These are phyloP conservation scores for Penicillium nucicola DNA, from an alignment of 495 filamentous ascomycete species.

Conservation along the genomic window DNA sequence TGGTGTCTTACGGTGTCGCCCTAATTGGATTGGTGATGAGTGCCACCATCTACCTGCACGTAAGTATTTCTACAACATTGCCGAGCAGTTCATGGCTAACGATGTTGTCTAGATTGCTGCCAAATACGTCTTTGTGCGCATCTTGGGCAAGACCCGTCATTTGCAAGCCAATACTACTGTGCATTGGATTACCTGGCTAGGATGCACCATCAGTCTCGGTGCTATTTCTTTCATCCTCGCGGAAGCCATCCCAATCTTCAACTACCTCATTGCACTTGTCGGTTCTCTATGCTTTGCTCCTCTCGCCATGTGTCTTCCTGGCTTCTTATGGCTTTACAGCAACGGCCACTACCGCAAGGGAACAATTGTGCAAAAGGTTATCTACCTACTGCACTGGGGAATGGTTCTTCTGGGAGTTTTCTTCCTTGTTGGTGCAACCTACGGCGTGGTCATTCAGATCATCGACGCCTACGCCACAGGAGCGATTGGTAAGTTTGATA, in stretches of 20 bases:
- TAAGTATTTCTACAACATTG: constrained; percentile 5
- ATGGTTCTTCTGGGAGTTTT: constrained; percentile 19
- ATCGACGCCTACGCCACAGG: constrained; percentile 12
- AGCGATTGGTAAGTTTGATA: constrained; percentile 13
- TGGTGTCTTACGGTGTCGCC: constrained; percentile 69
- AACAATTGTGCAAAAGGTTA: constrained; percentile 6
- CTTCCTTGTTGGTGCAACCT: constrained; percentile 19
- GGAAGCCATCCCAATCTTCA: constrained; percentile 65
- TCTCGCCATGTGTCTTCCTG: constrained; percentile 34
- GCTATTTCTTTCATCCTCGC: constrained; percentile 62
- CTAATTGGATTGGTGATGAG: constrained; percentile 52
- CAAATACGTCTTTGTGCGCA: constrained; percentile 60
- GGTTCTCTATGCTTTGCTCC: constrained; percentile 30
- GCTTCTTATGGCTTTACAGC: constrained; percentile 43
- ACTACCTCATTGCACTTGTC: constrained; percentile 50
- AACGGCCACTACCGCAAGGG: constrained; percentile 22
- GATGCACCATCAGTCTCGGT: constrained; percentile 49
- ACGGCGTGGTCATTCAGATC: constrained; percentile 17
- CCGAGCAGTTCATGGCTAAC: neutral
- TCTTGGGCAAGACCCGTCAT: constrained; percentile 47
- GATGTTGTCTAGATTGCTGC: constrained; percentile 27
- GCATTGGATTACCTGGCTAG: constrained; percentile 47
- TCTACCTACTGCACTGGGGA: constrained; percentile 9
- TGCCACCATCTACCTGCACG: constrained; percentile 60
- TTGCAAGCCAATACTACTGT: constrained; percentile 51